Base-by-base conservation (phyloP, 306 rosid genomes). In the Cucumis hystrix region DNA sequence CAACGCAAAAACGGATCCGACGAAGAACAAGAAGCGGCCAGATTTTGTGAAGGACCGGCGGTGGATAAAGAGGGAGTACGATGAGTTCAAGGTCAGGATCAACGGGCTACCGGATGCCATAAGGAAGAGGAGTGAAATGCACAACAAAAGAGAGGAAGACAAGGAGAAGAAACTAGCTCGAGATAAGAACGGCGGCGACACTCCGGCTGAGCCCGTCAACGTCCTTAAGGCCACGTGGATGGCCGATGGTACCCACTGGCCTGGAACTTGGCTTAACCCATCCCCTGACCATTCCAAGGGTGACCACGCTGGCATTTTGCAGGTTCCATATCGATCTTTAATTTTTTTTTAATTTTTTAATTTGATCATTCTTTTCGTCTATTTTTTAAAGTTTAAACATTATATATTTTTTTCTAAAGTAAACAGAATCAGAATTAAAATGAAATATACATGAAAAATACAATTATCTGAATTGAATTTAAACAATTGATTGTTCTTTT, bases 221-320 rank as follows among this genome's bases (percentile, higher is more conserved):
- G 78, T 76, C 79, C 21, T 83, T 16, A 86, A 86, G 83, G 92
- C 96, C 14, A 92, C 96, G 10, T 92, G 97, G 96, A 90, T 90
- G 97, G 97, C 97, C 13, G 97, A 92, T 61, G 97, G 96, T 21
- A 92, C 97, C 39, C 96, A 92, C 57, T 92, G 96, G 96, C 97
- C 97, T 0, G 97, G 97, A 33, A 92, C 96, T 7, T 92, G 97
- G 97, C 82, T 60, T 28, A 70, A 39, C 41, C 65, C 96, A 3
- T 18, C 74, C 0, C 74, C 93, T 16, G 97, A 90, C 69, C 97
- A 90, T 52, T 8, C 88, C 63, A 92, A 90, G 85, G 93, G 96
- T 76, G 97, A 92, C 83, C 97, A 92, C 82, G 97, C 97, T 11
- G 96, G 97, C 79, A 92, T 92, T 78, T 85, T 91, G 41, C 87